Evolutionary conservation across 192 early-diverging fungal species (phyloP), one percentile per base, ranked within the genome.

Genomic region (Anaeromyces robustus): DNA sequence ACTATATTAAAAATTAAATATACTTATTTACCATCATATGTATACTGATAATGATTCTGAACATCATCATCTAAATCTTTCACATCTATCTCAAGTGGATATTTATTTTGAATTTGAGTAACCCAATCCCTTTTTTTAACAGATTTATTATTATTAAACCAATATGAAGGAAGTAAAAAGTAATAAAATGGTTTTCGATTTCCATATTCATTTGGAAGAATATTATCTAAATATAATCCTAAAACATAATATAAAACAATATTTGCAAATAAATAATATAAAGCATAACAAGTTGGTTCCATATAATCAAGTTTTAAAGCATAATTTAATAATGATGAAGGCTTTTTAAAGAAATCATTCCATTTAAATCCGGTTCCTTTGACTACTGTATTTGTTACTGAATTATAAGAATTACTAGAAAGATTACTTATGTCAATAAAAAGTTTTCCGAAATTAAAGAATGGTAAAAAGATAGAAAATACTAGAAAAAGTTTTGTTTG

Each of bases 201-300:
- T 22, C 93, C 93, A 81, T 89, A 94, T 83, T 94, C 93, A 84
- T 93, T 87, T 0, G 91, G 91, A 77, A 94, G 92, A 29, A 94
- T 86, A 43, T 91, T 88, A 81, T 94, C 92, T 77, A 93, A 89
- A 84, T 92, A 94, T 87, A 89, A 88, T 13, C 88, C 89, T 78
- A 94, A 81, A 29, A 94, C 28, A 28, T 78, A 79, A 80, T 85
- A 92, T 59, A 84, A 77, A 2, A 39, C 85, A 78, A 90, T 88
- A 68, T 68, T 68, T n/a, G 5, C 52, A n/a, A 68, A 9, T 22
- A 68, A 26, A 22, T 68, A 68, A n/a, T 68, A 68, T 22, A 68
- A 68, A 22, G 52, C 52, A 68, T 68, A 22, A 18, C 19, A 68
- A 1, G 52, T 68, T 26, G 52, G 52, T n/a, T 68, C 52, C 52